phyloP scores from a whole-genome alignment of 495 filamentous ascomycete genomes.

The Trichoderma gamsii region DNA sequence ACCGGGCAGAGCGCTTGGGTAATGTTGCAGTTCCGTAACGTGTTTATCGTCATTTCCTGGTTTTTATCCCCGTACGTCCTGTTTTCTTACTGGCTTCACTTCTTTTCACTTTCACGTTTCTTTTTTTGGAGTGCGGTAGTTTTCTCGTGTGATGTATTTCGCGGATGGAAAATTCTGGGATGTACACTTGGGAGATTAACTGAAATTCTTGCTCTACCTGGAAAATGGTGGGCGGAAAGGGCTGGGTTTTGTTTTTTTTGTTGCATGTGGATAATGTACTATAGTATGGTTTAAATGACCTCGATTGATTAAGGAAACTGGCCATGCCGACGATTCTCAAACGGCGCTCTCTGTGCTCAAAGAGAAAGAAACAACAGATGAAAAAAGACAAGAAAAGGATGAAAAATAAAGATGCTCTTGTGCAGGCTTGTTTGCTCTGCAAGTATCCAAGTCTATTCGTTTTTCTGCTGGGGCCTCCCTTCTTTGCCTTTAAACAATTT shows the following conservation, averaged over 20 bases:
- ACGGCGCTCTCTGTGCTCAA: neutral
- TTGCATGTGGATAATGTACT: constrained; percentile 13
- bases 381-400: neutral
- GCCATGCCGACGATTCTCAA: no score
- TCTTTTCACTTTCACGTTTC: neutral
- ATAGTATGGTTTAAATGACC: neutral
- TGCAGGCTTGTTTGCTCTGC: neutral
- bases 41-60: constrained; percentile 8
- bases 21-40: constrained; percentile 10
- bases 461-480: neutral
- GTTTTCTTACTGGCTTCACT: neutral
- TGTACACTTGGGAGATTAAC: constrained; percentile 9
- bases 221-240: constrained; percentile 12
- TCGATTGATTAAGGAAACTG: no score
- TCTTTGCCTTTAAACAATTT: neutral
- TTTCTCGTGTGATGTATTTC: neutral
- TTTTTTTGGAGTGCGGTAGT: neutral
- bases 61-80: neutral
- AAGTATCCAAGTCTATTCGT: constrained; percentile 5
- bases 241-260: constrained; percentile 4
- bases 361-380: neutral
- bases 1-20: constrained; percentile 15
- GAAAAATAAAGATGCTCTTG: constrained; percentile 12
- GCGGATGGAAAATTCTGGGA: neutral
- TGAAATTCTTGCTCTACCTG: constrained; percentile 10